phyloP scores from a whole-genome alignment of 805 yeast species.

The Maudiozyma saulgeensis region DNA sequence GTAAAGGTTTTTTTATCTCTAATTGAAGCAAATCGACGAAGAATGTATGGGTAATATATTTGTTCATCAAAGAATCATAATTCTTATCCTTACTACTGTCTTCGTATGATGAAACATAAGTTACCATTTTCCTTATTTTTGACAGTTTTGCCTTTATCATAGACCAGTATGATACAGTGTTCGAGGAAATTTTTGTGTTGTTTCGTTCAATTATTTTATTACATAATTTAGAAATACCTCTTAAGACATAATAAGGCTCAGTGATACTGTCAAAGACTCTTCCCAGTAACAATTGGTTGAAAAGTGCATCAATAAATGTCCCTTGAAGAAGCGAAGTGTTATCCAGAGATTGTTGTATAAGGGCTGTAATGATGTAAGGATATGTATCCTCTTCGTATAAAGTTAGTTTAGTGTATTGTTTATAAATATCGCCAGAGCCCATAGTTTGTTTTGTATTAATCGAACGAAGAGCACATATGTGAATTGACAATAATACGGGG shows the following conservation, averaged over 20 bases:
- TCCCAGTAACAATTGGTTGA: slow-evolving; percentile 18
- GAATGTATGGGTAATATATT: slow-evolving; percentile 14
- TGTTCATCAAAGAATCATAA: slow-evolving; percentile 1
- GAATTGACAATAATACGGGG: slow-evolving; percentile 18
- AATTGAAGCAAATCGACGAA: slow-evolving; percentile 11
- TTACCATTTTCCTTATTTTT: not conserved
- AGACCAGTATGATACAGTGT: not conserved
- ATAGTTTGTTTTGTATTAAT: not conserved
- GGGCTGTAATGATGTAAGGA: slow-evolving; percentile 11
- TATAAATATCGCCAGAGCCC: not conserved
- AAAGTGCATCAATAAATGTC: slow-evolving; percentile 17
- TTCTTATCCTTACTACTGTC: not conserved
- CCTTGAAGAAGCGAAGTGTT: slow-evolving; percentile 16
- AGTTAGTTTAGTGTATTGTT: slow-evolving; percentile 9
- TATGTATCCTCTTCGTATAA: slow-evolving; percentile 11
- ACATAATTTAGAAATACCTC: slow-evolving; percentile 11
- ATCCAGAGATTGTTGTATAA: slow-evolving; percentile 6
- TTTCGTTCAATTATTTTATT: slow-evolving; percentile 1
- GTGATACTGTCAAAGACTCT: slow-evolving; percentile 15
- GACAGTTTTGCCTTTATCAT: not conserved
- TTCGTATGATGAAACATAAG: not conserved
- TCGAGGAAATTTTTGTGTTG: not conserved
- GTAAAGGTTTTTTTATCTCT: slow-evolving; percentile 25
- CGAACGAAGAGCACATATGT: slow-evolving; percentile 4
- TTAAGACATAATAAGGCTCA: slow-evolving; percentile 22